These are phyloP conservation scores for Lactarius deliciosus DNA, from an alignment of 768 basidiomycete genomes.

Conservation along the genomic window DNA sequence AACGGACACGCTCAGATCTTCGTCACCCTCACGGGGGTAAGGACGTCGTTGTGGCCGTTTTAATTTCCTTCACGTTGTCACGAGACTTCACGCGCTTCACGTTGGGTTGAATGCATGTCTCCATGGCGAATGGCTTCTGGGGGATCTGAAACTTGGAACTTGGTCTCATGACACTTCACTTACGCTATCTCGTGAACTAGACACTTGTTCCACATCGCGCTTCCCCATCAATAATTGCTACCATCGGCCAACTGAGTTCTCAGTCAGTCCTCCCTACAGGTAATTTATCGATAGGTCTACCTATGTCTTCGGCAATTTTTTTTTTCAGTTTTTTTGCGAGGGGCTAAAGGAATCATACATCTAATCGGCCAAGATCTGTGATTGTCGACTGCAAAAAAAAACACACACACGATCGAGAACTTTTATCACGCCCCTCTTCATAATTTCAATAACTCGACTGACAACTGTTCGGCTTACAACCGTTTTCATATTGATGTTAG, in stretches of 20 bases:
- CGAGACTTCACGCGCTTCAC: slow-evolving; percentile 5
- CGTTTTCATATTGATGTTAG: not conserved
- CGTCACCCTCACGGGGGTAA: not conserved
- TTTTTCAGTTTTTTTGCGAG: not conserved
- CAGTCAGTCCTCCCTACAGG: not conserved
- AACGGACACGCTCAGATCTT: slow-evolving; percentile 6
- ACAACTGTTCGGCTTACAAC: not conserved
- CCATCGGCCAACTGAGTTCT: not conserved
- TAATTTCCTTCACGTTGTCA: not conserved
- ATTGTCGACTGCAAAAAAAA: no score
- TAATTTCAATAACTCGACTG: not conserved
- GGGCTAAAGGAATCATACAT: not conserved
- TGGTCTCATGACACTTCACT: not conserved
- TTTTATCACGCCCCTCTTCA: not conserved
- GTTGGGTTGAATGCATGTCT: slow-evolving; percentile 3
- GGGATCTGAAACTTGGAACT: not conserved
- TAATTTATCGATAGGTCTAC: not conserved
- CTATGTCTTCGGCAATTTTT: not conserved
- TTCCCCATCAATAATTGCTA: not conserved
- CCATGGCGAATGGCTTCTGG: slow-evolving; percentile 4
- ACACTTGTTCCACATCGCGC: not conserved
- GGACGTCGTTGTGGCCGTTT: slow-evolving; percentile 2
- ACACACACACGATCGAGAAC: slow-evolving; percentile 1
- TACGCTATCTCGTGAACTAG: not conserved
- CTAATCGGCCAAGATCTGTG: not conserved